Percentiles rank a stretch among this genome's conserved stretches.
Conservation (phyloP, 768 basidiomycete genomes). For the Psilocybe azurescens region DNA sequence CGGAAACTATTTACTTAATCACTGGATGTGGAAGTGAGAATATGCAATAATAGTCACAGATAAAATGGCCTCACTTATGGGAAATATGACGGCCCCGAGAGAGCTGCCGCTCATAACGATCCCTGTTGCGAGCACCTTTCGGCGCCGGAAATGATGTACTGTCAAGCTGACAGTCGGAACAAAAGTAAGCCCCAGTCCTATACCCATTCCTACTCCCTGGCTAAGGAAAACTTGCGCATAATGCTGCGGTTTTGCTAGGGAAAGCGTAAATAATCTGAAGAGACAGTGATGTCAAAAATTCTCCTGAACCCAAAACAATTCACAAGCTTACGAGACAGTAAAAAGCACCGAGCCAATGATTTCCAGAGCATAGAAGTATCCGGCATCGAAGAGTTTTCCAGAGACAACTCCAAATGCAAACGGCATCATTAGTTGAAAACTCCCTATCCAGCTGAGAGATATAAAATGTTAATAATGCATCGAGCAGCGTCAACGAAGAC, state of each 20-base stretch:
- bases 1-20: background rate
- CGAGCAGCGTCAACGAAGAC: slow-evolving; percentile 9
- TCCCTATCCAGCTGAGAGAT: slow-evolving; percentile 50
- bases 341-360: slow-evolving; percentile 26
- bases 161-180: slow-evolving; percentile 47
- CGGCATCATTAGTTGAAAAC: slow-evolving; percentile 47
- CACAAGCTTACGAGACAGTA: slow-evolving; percentile 25
- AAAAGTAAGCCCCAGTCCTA: slow-evolving; percentile 50
- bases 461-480: slow-evolving; percentile 3
- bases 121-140: slow-evolving; percentile 39
- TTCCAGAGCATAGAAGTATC: slow-evolving; percentile 41
- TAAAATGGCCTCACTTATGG: slow-evolving; percentile 30
- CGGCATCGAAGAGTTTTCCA: slow-evolving; percentile 48
- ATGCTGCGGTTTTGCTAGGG: slow-evolving; percentile 7
- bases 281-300: background rate
- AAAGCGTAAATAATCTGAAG: slow-evolving; percentile 22
- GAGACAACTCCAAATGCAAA: slow-evolving; percentile 42
- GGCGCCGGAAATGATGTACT: slow-evolving; percentile 45
- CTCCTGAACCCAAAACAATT: background rate
- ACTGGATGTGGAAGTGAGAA: background rate
- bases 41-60: too few relatives aligned
- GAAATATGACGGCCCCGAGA: slow-evolving; percentile 35
- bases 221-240: slow-evolving; percentile 44
- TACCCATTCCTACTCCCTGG: slow-evolving; percentile 58
- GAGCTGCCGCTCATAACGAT: slow-evolving; percentile 47